Conservation (phyloP, 306 rosid genomes). For the Vachellia collinsii region DNA sequence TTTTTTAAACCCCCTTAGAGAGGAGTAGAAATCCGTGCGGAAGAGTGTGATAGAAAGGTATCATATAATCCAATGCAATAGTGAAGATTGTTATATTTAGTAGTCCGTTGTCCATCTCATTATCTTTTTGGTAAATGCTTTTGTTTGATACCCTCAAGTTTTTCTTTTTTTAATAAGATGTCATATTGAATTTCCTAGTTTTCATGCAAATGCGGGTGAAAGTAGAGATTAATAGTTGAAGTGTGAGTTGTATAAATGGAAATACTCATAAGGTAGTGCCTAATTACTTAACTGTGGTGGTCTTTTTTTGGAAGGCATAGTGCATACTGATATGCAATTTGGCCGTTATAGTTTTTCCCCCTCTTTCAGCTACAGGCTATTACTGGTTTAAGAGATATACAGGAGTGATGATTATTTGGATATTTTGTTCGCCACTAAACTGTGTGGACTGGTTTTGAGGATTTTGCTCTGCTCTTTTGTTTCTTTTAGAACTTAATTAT, state of each 20-base stretch:
- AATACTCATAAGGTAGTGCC: not conserved
- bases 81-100: too few species aligned
- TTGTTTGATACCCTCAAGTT: not conserved
- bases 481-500: slow-evolving; percentile 10
- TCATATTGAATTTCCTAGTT: not conserved
- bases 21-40: not conserved
- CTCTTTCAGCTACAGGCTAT: not conserved
- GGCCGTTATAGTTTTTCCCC: not conserved
- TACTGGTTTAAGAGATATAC: not conserved
- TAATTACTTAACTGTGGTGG: not conserved
- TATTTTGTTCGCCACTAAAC: too few species aligned
- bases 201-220: not conserved
- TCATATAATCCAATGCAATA: too few species aligned
- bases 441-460: too few species aligned
- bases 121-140: not conserved
- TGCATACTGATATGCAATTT: not conserved
- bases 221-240: not conserved
- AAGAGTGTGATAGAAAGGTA: not conserved
- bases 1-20: not conserved
- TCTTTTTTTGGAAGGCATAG: not conserved
- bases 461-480: not conserved
- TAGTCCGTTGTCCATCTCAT: not conserved
- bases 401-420: not conserved
- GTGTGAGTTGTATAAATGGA: not conserved
- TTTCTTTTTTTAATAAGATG: not conserved